Conservation (phyloP, 345 rosid species). For the Dovyalis caffra region DNA sequence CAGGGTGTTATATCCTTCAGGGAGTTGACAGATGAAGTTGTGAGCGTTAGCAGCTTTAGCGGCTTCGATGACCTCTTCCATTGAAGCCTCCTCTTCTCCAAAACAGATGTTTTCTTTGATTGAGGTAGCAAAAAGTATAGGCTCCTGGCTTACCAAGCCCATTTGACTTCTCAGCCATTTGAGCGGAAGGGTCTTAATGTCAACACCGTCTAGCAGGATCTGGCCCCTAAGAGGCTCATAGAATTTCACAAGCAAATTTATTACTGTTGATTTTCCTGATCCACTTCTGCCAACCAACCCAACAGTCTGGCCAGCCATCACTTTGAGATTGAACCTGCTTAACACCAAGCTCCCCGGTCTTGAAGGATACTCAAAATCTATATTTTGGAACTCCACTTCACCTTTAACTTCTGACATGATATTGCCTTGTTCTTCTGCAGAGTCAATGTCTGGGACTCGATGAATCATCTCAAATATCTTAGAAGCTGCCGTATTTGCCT, state of each 20-base stretch:
- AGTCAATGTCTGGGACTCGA: conserved; percentile 33
- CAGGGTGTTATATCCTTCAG: conserved; percentile 27
- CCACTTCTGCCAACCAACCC: conserved; percentile 18
- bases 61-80: conserved; percentile 25
- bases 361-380: conserved; percentile 50
- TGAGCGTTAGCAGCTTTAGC: conserved; percentile 39
- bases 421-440: conserved; percentile 33
- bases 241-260: neutral
- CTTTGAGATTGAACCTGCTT: conserved; percentile 39
- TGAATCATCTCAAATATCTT: conserved; percentile 39
- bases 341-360: conserved; percentile 38
- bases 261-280: conserved; percentile 15
- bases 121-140: conserved; percentile 30
- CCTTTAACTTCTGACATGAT: conserved; percentile 39
- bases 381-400: conserved; percentile 39
- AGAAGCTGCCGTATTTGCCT: conserved; percentile 34
- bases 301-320: conserved; percentile 38
- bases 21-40: conserved; percentile 27
- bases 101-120: conserved; percentile 31
- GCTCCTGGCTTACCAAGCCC: conserved; percentile 35
- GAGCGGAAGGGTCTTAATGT: neutral
- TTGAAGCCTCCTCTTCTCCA: conserved; percentile 28
- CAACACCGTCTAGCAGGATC: conserved; percentile 10
- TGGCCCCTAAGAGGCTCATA: neutral
- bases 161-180: conserved; percentile 16